Conservation (phyloP, 2,329 filamentous ascomycete genomes). For the Venturia effusa region DNA sequence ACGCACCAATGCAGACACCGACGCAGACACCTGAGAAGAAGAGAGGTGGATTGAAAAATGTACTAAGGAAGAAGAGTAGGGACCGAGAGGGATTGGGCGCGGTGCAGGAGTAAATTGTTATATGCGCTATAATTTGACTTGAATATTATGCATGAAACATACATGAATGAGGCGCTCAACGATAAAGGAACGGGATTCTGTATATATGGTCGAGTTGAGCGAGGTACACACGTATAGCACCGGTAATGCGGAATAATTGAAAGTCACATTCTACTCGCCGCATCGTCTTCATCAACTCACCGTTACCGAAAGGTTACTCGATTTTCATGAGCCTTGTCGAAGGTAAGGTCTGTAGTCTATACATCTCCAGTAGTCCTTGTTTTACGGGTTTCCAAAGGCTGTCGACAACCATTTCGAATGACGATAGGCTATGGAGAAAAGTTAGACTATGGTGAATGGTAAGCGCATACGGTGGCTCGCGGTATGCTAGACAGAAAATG, state of each 20-base stretch:
- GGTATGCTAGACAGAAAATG: too few relatives aligned
- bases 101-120: neutral
- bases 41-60: slow-evolving; percentile 1
- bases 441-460: too few relatives aligned
- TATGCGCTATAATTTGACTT: neutral
- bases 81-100: neutral
- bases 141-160: neutral
- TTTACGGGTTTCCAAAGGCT: too few relatives aligned
- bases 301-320: too few relatives aligned
- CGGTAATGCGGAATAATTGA: neutral
- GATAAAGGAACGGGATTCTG: neutral
- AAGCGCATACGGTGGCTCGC: too few relatives aligned
- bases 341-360: too few relatives aligned
- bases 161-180: neutral
- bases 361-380: too few relatives aligned
- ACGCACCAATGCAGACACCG: neutral
- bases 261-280: neutral
- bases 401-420: too few relatives aligned
- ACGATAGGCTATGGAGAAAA: too few relatives aligned
- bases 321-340: too few relatives aligned
- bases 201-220: neutral
- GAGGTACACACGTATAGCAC: neutral
- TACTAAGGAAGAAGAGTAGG: slow-evolving; percentile 6
- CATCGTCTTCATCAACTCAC: too few relatives aligned
- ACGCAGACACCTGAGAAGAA: slow-evolving; percentile 5